phyloP scores from a whole-genome alignment of 495 filamentous ascomycete species.

The Aspergillus campestris region DNA sequence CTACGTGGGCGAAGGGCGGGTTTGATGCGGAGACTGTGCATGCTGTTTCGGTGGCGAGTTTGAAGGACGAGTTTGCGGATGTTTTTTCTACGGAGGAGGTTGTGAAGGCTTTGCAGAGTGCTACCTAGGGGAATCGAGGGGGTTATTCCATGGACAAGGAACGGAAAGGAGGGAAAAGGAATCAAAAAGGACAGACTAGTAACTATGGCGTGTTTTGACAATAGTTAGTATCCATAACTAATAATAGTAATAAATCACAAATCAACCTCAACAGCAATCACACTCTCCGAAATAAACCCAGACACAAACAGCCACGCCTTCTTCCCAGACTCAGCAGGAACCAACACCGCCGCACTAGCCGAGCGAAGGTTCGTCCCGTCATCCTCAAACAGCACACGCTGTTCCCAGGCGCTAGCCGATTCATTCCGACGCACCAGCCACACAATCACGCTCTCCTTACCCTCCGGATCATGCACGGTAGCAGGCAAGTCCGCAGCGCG shows the following conservation, averaged over 20 bases:
- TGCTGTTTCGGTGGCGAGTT: conserved; percentile 36
- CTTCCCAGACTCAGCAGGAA: conserved; percentile 43
- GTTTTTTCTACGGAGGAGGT: conserved; percentile 32
- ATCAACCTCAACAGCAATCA: conserved; percentile 47
- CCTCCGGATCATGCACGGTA: conserved; percentile 26
- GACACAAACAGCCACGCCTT: conserved; percentile 52
- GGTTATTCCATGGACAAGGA: neutral
- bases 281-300: conserved; percentile 44
- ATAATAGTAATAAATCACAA: conserved; percentile 26
- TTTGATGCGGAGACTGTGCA: conserved; percentile 42
- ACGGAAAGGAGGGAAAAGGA: neutral
- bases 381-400: conserved; percentile 48
- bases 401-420: conserved; percentile 25
- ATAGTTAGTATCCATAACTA: too few species aligned
- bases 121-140: neutral
- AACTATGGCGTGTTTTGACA: too few species aligned
- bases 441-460: conserved; percentile 38
- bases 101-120: conserved; percentile 14
- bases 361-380: conserved; percentile 44
- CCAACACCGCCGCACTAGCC: conserved; percentile 44
- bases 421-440: conserved; percentile 32
- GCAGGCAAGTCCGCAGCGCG: conserved; percentile 25
- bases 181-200: neutral
- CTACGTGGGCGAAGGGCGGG: conserved; percentile 34
- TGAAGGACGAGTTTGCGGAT: conserved; percentile 41